Conservation (phyloP, 2,329 filamentous ascomycete species). For the Bipolaris zeicola region DNA sequence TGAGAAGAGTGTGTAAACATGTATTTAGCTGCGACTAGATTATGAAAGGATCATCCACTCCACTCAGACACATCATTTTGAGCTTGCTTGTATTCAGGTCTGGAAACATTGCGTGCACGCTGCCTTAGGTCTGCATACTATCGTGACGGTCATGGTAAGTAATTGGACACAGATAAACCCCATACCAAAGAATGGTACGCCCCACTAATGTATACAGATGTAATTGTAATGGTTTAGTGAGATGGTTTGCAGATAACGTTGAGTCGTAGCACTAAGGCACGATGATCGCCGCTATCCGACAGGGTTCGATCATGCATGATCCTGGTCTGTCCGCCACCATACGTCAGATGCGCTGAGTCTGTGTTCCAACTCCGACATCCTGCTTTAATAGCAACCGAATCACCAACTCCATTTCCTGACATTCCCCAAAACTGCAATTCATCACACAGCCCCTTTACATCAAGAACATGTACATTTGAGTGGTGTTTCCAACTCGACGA, state of each 20-base stretch:
- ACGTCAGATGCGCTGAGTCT: constrained; percentile 40
- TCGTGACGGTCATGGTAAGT: background rate
- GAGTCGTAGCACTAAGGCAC: constrained; percentile 4
- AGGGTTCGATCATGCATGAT: constrained; percentile 20
- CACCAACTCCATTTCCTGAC: constrained; percentile 2
- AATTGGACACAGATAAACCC: background rate
- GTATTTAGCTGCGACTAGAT: constrained; percentile 43
- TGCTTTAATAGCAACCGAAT: constrained; percentile 24
- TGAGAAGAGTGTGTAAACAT: constrained; percentile 39
- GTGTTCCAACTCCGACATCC: constrained; percentile 39
- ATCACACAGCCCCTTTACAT: background rate
- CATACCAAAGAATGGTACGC: background rate
- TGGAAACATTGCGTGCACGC: background rate
- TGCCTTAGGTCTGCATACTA: background rate
- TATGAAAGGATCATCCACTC: constrained; percentile 34
- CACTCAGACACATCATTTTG: background rate
- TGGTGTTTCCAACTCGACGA: background rate
- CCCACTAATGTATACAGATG: too few species aligned
- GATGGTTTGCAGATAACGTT: background rate
- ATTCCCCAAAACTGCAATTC: background rate
- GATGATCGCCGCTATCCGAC: constrained; percentile 24
- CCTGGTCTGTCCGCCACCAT: constrained; percentile 36
- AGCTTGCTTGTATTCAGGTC: background rate
- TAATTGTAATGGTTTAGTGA: too few species aligned
- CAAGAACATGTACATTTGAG: background rate